These are phyloP conservation scores for Spatholobus suberectus DNA, from an alignment of 306 rosid genomes.

Conservation along the genomic window DNA sequence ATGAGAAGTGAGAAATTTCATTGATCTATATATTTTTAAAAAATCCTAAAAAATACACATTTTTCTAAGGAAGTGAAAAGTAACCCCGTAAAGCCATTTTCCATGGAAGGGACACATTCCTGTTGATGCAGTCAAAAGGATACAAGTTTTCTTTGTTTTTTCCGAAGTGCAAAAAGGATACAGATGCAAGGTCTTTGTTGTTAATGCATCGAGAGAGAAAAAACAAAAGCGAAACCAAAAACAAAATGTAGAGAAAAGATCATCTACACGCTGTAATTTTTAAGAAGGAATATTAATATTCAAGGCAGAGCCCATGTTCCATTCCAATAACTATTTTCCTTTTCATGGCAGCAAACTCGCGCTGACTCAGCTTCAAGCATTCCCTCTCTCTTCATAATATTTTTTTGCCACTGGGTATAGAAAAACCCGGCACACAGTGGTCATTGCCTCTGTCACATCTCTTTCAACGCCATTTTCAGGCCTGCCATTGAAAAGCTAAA, in stretches of 20 bases:
- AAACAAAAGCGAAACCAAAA: constrained; percentile 38
- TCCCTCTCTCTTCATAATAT: constrained; percentile 25
- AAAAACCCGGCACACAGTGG: constrained; percentile 48
- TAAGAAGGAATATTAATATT: constrained; percentile 22
- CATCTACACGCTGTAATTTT: constrained; percentile 29
- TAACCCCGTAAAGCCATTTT: constrained; percentile 46
- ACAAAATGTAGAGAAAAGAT: constrained; percentile 18
- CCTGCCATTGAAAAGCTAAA: constrained; percentile 62
- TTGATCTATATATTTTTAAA: not conserved
- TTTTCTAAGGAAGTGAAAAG: constrained; percentile 42
- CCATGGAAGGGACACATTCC: constrained; percentile 36
- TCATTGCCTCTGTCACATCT: constrained; percentile 55
- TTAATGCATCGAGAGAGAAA: constrained; percentile 23
- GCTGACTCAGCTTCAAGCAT: constrained; percentile 47
- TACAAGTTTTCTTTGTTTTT: not conserved
- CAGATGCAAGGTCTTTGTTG: constrained; percentile 25
- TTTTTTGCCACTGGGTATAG: constrained; percentile 17
- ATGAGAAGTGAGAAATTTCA: not conserved
- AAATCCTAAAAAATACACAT: not conserved
- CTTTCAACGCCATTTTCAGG: constrained; percentile 64
- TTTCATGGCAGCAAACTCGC: constrained; percentile 28
- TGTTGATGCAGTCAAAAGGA: constrained; percentile 37
- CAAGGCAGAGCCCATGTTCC: constrained; percentile 40
- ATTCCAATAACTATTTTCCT: constrained; percentile 42
- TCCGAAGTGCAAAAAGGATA: constrained; percentile 17